phyloP scores from a whole-genome alignment of 2,329 filamentous ascomycete genomes.

The Ceratocystis colombiana region DNA sequence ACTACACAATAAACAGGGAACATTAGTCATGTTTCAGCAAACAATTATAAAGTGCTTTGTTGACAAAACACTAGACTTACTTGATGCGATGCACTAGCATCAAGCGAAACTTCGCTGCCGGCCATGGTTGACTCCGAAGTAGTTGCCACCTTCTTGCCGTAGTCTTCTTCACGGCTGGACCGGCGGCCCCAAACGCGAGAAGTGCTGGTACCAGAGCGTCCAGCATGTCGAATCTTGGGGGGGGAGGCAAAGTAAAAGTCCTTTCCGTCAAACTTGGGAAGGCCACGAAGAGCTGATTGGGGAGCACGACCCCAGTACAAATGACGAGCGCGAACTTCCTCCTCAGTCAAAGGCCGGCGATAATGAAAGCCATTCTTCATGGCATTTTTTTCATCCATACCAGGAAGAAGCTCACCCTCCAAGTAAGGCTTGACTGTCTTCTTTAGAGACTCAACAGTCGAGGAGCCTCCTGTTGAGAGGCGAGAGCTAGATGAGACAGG shows the following conservation, averaged over 20 bases:
- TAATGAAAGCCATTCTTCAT: constrained; percentile 45
- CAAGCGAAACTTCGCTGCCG: constrained; percentile 21
- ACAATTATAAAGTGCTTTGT: background rate
- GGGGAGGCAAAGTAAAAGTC: constrained; percentile 53
- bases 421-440: constrained; percentile 40
- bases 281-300: constrained; percentile 40
- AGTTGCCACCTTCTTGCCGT: constrained; percentile 18
- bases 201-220: constrained; percentile 10
- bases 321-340: constrained; percentile 49
- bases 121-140: constrained; percentile 16
- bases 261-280: constrained; percentile 56
- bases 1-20: background rate
- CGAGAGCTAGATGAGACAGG: constrained; percentile 7
- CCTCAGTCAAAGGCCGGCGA: constrained; percentile 46
- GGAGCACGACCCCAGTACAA: constrained; percentile 52
- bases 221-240: constrained; percentile 32
- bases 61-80: constrained; percentile 9
- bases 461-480: constrained; percentile 9
- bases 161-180: constrained; percentile 19
- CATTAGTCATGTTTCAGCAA: background rate
- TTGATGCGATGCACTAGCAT: constrained; percentile 20
- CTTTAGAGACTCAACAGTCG: constrained; percentile 19
- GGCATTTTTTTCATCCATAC: constrained; percentile 36
- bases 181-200: constrained; percentile 21
- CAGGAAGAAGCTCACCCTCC: constrained; percentile 42